A percentile compares a stretch with the other conserved stretches of the same genome.
Conservation (phyloP, 129 eudicot genomes). For the Heracleum sosnowskyi region DNA sequence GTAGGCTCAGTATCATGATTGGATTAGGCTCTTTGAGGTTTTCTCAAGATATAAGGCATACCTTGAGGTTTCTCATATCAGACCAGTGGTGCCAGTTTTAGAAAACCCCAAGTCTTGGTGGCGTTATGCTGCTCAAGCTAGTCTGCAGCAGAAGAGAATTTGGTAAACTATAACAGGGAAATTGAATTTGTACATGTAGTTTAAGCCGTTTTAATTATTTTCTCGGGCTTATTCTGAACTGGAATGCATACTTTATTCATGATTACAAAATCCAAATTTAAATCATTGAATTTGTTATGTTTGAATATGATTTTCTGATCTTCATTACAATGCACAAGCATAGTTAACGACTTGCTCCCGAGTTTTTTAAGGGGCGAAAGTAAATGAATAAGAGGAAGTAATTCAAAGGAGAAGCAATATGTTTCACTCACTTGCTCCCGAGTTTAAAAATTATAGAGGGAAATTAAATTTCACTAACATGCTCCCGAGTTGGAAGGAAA, state of each 20-base stretch:
- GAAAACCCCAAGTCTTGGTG: constrained; percentile 75
- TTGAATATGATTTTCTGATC: neutral
- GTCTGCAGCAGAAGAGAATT: constrained; percentile 82
- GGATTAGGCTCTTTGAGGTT: constrained; percentile 94
- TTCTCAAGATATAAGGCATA: constrained; percentile 69
- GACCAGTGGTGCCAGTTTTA: constrained; percentile 69
- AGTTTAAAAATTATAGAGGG: too few relatives aligned
- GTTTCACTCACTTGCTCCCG: too few relatives aligned
- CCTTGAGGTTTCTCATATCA: constrained; percentile 84
- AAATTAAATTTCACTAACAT: too few relatives aligned
- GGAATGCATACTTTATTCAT: neutral
- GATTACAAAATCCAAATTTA: neutral
- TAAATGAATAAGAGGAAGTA: too few relatives aligned
- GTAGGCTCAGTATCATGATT: constrained; percentile 98
- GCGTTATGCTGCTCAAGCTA: constrained; percentile 90
- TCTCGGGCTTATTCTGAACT: neutral
- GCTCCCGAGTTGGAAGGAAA: too few relatives aligned
- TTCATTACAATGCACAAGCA: neutral
- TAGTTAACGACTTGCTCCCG: too few relatives aligned
- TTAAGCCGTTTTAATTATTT: neutral
- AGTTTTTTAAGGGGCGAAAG: too few relatives aligned
- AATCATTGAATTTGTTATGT: neutral
- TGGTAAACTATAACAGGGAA: constrained; percentile 31
- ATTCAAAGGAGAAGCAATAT: too few relatives aligned
- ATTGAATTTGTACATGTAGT: neutral